These are phyloP conservation scores for Penicillium diatomitis DNA, from an alignment of 495 filamentous ascomycete genomes.

Conservation along the genomic window DNA sequence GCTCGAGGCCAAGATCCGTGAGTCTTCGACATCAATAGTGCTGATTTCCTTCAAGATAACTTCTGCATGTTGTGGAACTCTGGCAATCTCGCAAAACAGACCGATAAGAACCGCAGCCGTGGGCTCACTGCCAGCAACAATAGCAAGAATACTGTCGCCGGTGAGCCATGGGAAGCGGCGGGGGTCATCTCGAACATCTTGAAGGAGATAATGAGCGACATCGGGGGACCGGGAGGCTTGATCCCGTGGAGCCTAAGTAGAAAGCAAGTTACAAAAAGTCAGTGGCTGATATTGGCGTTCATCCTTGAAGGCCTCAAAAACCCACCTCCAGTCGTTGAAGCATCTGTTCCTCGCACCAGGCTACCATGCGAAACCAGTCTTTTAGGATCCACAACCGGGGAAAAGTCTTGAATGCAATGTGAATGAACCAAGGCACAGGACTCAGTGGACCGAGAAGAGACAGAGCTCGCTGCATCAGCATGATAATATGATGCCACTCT, in stretches of 20 bases:
- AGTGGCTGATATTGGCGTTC: no score
- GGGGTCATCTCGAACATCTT: constrained; percentile 1
- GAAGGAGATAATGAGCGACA: constrained; percentile 21
- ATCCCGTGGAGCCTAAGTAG: constrained; percentile 1
- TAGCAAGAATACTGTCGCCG: constrained; percentile 11
- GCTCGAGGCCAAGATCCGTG: not conserved
- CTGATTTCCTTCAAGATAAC: constrained; percentile 8
- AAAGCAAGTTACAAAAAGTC: not conserved
- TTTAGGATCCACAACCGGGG: constrained; percentile 6
- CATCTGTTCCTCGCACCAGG: constrained; percentile 11
- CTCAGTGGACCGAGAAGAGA: constrained; percentile 16
- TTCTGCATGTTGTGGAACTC: constrained; percentile 3
- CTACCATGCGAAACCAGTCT: constrained; percentile 13
- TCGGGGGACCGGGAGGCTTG: constrained; percentile 3
- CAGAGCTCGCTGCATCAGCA: constrained; percentile 8
- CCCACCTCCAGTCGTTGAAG: constrained; percentile 1
- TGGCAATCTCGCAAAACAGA: constrained; percentile 11
- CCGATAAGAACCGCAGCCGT: constrained; percentile 7
- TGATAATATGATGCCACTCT: constrained; percentile 10
- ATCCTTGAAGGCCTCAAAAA: not conserved
- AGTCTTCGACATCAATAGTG: constrained; percentile 2
- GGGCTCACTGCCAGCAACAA: constrained; percentile 15
- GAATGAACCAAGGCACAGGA: constrained; percentile 27
- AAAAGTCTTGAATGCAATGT: constrained; percentile 17
- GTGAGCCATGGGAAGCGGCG: constrained; percentile 4